These are phyloP conservation scores for Stropharia rugosoannulata DNA, from an alignment of 768 basidiomycete species.

Conservation along the genomic window DNA sequence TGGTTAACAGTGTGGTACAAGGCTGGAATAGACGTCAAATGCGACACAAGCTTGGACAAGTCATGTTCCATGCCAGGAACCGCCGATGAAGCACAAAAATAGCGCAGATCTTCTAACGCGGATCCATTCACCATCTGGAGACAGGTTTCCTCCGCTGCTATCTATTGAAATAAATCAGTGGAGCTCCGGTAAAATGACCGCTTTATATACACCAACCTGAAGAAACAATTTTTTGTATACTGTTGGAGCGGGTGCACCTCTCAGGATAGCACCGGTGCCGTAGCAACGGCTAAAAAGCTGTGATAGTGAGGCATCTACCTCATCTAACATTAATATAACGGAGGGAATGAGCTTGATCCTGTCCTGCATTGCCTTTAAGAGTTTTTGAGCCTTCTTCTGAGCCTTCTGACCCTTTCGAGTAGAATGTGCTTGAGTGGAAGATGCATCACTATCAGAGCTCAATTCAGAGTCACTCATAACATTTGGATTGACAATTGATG, in stretches of 20 bases:
- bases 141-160: neutral
- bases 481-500: neutral
- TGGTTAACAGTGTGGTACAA: neutral
- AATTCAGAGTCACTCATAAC: neutral
- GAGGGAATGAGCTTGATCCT: too few species aligned
- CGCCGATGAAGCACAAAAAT: neutral
- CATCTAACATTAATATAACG: too few species aligned
- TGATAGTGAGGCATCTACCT: too few species aligned
- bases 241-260: too few species aligned
- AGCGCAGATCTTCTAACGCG: neutral
- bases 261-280: too few species aligned
- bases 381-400: too few species aligned
- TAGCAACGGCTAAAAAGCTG: too few species aligned
- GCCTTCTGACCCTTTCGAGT: too few species aligned
- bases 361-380: too few species aligned
- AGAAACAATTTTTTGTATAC: conserved; percentile 2
- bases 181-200: neutral
- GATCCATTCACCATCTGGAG: neutral
- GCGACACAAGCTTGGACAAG: neutral
- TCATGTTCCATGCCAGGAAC: too few species aligned
- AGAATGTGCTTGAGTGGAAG: too few species aligned
- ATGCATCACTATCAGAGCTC: too few species aligned
- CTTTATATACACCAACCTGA: neutral
- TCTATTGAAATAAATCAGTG: neutral
- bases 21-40: neutral